These are phyloP conservation scores for Colletotrichum brevisporum DNA, from an alignment of 2,329 filamentous ascomycete genomes.

Conservation along the genomic window DNA sequence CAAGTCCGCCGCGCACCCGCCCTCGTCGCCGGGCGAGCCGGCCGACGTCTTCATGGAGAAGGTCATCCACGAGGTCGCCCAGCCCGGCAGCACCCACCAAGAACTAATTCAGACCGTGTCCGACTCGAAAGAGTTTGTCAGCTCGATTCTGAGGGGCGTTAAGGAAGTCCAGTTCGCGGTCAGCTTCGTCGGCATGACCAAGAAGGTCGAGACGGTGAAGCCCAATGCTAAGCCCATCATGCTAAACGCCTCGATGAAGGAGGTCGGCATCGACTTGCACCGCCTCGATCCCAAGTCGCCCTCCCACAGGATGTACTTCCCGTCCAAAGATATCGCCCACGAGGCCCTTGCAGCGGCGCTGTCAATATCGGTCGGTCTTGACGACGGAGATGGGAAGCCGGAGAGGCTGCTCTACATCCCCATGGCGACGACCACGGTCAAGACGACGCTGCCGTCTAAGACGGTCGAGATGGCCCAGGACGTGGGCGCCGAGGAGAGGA, in stretches of 20 bases:
- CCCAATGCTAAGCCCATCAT: constrained; percentile 79
- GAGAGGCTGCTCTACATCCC: constrained; percentile 93
- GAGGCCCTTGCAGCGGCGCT: constrained; percentile 93
- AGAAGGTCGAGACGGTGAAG: constrained; percentile 79
- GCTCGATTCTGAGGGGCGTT: constrained; percentile 90
- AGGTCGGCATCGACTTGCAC: constrained; percentile 93
- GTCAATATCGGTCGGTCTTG: constrained; percentile 91
- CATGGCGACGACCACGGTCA: constrained; percentile 96
- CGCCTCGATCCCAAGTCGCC: constrained; percentile 92
- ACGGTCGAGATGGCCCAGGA: constrained; percentile 85
- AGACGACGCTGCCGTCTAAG: constrained; percentile 94
- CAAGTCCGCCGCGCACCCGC: constrained; percentile 48
- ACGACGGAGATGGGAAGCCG: constrained; percentile 88
- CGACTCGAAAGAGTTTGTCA: constrained; percentile 92
- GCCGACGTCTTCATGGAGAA: constrained; percentile 78
- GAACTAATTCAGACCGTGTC: constrained; percentile 86
- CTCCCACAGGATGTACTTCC: constrained; percentile 98
- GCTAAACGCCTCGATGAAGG: constrained; percentile 94
- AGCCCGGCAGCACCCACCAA: constrained; percentile 75
- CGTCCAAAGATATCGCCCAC: constrained; percentile 91
- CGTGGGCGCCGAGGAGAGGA: constrained; percentile 84
- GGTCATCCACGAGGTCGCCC: constrained; percentile 81
- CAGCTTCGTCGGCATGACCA: constrained; percentile 90
- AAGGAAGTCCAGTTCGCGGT: constrained; percentile 97
- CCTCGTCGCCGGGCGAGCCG: constrained; percentile 56